Percentiles rank a stretch among this genome's conserved stretches.
phyloP scores from a whole-genome alignment of 208 protist species.

The Porcisia deanei region DNA sequence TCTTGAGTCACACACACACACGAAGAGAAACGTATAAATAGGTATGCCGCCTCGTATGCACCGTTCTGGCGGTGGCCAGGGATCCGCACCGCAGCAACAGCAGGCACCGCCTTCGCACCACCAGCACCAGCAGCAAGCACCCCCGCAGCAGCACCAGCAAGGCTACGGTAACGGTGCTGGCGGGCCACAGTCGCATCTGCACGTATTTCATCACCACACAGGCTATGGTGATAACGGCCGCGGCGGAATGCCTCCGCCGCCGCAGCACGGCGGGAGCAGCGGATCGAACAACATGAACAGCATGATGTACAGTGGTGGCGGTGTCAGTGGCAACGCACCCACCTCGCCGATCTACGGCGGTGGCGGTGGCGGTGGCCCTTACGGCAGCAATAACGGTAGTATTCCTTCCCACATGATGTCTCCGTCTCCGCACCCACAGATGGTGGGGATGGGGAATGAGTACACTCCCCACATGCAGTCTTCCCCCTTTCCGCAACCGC shows the following conservation, averaged over 20 bases:
- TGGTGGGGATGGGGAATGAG: slow-evolving; percentile 33
- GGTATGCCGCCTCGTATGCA: slow-evolving; percentile 36
- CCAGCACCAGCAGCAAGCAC: slow-evolving; percentile 15
- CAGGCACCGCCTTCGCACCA: slow-evolving; percentile 12
- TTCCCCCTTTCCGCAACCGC: slow-evolving; percentile 30
- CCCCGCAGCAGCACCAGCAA: slow-evolving; percentile 22
- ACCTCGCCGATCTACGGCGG: slow-evolving; percentile 31
- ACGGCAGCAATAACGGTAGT: slow-evolving; percentile 24
- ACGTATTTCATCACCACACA: slow-evolving; percentile 36
- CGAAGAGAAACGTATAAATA: not conserved
- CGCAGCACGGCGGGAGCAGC: slow-evolving; percentile 36
- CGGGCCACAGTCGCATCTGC: slow-evolving; percentile 31
- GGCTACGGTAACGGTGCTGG: slow-evolving; percentile 27
- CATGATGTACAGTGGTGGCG: slow-evolving; percentile 31
- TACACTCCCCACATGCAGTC: slow-evolving; percentile 24
- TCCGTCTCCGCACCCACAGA: slow-evolving; percentile 31
- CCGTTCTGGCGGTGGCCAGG: slow-evolving; percentile 34
- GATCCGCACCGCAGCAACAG: slow-evolving; percentile 25
- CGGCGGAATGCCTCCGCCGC: slow-evolving; percentile 27
- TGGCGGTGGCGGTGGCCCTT: slow-evolving; percentile 21
- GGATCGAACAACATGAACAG: slow-evolving; percentile 31
- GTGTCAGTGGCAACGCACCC: slow-evolving; percentile 18
- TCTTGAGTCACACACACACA: not conserved
- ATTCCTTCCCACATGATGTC: slow-evolving; percentile 26
- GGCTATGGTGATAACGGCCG: slow-evolving; percentile 31